Evolutionary conservation across 768 basidiomycete genomes (phyloP).

Genomic region (Lactifluus piperatus): DNA sequence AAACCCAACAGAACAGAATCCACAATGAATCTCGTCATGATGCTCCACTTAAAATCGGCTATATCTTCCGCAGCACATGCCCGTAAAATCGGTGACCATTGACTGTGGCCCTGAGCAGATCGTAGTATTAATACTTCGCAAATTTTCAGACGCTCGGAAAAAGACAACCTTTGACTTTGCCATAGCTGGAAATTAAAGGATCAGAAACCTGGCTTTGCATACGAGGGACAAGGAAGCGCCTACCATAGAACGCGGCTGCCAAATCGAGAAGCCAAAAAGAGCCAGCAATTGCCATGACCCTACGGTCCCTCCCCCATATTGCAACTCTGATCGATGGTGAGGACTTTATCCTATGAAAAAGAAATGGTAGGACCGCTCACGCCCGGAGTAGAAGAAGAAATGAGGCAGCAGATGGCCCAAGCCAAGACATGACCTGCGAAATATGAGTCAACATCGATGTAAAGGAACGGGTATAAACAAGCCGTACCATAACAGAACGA

Average conservation of each 20-base stretch:
- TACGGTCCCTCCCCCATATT: constrained; percentile 11
- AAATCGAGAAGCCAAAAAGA: background rate
- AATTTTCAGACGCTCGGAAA: too few relatives aligned
- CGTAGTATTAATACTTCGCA: too few relatives aligned
- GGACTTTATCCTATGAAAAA: background rate
- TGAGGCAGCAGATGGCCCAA: background rate
- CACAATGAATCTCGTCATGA: too few relatives aligned
- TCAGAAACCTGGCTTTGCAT: background rate
- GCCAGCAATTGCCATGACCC: background rate
- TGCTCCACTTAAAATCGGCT: too few relatives aligned
- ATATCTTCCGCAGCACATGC: too few relatives aligned
- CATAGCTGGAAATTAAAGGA: too few relatives aligned
- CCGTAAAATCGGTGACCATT: too few relatives aligned
- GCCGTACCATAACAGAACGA: constrained; percentile 5
- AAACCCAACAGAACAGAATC: too few relatives aligned
- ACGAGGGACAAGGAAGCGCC: background rate
- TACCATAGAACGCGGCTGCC: background rate
- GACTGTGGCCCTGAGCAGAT: too few relatives aligned
- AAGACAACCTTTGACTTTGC: too few relatives aligned
- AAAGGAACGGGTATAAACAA: too few relatives aligned
- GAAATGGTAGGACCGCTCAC: background rate
- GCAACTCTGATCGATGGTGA: constrained; percentile 7
- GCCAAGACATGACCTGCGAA: constrained; percentile 5
- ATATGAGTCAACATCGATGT: background rate
- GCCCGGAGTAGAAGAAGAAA: constrained; percentile 16